Percentiles rank a stretch among this genome's conserved stretches.
Evolutionary conservation across 768 basidiomycete genomes (phyloP).

Genomic region (Suillus paluster): DNA sequence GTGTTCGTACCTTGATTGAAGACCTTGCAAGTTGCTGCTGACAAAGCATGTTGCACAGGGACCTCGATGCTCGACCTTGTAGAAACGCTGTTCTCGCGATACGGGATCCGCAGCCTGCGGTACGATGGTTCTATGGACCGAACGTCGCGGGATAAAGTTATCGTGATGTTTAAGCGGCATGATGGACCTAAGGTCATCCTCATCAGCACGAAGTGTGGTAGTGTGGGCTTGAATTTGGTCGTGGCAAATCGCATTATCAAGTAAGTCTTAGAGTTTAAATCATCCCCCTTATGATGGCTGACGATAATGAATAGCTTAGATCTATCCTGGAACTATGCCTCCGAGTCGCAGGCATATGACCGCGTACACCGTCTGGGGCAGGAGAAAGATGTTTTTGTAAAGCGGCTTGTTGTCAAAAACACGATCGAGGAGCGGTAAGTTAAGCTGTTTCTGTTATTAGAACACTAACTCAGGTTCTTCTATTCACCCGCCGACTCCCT

Average conservation of each 20-base stretch:
- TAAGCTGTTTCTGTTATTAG: background rate
- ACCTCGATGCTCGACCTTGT: conserved; percentile 73
- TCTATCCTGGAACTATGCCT: conserved; percentile 74
- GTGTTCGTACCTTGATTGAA: conserved; percentile 41
- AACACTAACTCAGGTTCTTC: background rate
- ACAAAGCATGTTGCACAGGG: conserved; percentile 45
- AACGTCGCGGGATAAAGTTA: conserved; percentile 49
- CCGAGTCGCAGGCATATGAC: conserved; percentile 66
- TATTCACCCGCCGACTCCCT: background rate
- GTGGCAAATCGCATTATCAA: conserved; percentile 73
- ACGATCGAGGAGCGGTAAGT: conserved; percentile 78
- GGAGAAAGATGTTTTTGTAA: conserved; percentile 68
- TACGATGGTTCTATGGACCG: conserved; percentile 76
- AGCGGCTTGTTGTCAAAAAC: conserved; percentile 66
- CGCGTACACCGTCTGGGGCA: conserved; percentile 75
- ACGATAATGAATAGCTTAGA: conserved; percentile 54
- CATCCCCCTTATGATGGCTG: background rate
- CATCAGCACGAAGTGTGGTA: conserved; percentile 71
- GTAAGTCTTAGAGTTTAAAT: conserved; percentile 38
- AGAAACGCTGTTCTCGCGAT: conserved; percentile 59
- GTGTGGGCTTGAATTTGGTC: conserved; percentile 71
- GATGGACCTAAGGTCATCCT: conserved; percentile 67
- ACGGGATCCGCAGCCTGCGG: conserved; percentile 60
- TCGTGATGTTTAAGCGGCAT: conserved; percentile 56
- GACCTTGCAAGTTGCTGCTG: background rate